phyloP scores from a whole-genome alignment of 1,139 yeast genomes.

The Candida buenavistaensis region DNA sequence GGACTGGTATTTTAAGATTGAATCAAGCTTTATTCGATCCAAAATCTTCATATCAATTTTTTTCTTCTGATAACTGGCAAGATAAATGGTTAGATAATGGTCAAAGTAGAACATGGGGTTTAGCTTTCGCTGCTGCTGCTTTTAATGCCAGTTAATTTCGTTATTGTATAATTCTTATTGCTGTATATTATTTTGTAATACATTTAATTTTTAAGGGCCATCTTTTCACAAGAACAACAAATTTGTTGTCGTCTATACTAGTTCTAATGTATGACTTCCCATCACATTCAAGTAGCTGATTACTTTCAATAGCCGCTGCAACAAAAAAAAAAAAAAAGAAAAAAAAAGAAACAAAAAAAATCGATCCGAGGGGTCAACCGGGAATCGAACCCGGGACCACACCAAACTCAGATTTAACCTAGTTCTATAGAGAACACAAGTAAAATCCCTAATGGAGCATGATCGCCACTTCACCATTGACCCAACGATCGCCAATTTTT shows the following conservation, averaged over 20 bases:
- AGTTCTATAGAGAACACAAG: not conserved
- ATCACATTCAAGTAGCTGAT: too few relatives aligned
- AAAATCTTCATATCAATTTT: constrained; percentile 61
- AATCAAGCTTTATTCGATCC: constrained; percentile 82
- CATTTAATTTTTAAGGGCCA: constrained; percentile 1
- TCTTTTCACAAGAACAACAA: too few relatives aligned
- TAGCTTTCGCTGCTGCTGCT: constrained; percentile 70
- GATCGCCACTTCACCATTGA: constrained; percentile 7
- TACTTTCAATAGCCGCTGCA: too few relatives aligned
- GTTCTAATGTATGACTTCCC: too few relatives aligned
- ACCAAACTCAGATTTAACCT: constrained; percentile 2
- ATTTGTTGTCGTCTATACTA: too few relatives aligned
- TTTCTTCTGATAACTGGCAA: constrained; percentile 39
- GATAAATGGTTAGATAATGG: constrained; percentile 71
- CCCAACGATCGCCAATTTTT: constrained; percentile 2
- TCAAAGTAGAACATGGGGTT: constrained; percentile 86
- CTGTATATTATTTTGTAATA: not conserved
- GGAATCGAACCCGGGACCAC: constrained; percentile 8
- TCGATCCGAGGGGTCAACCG: constrained; percentile 5
- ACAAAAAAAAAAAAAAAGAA: not conserved
- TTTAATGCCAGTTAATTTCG: constrained; percentile 40
- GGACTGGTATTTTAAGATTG: constrained; percentile 82
- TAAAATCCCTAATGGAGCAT: constrained; percentile 6
- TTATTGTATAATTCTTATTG: constrained; percentile 3
- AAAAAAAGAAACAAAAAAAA: not conserved